Base-by-base conservation (phyloP, 345 rosid species). In the Citrus maxima region DNA sequence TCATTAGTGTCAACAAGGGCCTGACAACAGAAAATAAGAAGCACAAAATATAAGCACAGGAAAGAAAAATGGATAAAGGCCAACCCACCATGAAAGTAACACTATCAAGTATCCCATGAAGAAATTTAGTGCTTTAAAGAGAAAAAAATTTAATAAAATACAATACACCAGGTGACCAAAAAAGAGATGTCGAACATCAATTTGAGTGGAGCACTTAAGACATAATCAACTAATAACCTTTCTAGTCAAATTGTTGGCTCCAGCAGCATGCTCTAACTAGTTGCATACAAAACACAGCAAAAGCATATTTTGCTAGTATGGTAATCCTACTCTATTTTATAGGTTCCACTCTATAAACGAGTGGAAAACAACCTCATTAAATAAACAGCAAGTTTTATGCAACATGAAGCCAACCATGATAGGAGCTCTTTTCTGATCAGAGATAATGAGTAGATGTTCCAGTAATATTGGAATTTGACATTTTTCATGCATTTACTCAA, bases 1-100 rank as follows among this genome's bases (percentile, higher is more conserved):
- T 96, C 98, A 67, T 87, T 87, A 76, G 98, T 89, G 79, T 87
- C 89, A 78, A 88, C 85, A 70, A 96, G 89, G 76, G 98, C 95
- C 99, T 94, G 84, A 27, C 14, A 85, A 80, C 72, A 83, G 54
- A 59, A 79, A n/a, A 18, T 28, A 73, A 67, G 25, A 79, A 27
- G 42, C 28, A 46, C 46, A 42, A 73, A 64, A 28, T 76, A 19
- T 58, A 24, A 54, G 24, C 28, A 74, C 30, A 82, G n/a, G 58
- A 27, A 30, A 37, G 3, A 28, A 25, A 70, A 78, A 64, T 63
- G n/a, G 40, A 70, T 19, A 46, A 10, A 74, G 12, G 60, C 10
- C 46, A 21, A 66, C 10, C 28, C 22, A 74, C 46, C 32, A 49
- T 22, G 27, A 24, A 54, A 54, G 58, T 54, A 54, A 54, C 18